Conservation (phyloP, 1,284 basidiomycete genomes). For the Ceratobasidium sp. region DNA sequence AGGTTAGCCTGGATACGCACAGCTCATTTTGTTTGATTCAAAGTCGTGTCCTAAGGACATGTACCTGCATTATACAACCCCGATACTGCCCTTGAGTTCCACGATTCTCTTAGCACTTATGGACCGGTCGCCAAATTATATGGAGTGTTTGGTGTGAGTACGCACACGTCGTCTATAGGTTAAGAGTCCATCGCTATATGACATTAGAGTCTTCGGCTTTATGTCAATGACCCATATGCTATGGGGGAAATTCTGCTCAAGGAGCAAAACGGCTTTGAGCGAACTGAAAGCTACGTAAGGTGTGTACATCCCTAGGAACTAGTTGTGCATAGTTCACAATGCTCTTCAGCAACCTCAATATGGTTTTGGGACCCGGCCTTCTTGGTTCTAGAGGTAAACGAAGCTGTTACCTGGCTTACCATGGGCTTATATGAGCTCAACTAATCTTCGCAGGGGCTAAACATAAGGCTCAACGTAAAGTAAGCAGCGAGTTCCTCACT, state of each 20-base stretch:
- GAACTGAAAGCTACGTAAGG: conserved; percentile 34
- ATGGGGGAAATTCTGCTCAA: conserved; percentile 25
- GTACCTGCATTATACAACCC: conserved; percentile 27
- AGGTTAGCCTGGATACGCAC: neutral
- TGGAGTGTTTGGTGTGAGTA: conserved; percentile 31
- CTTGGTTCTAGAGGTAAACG: conserved; percentile 21
- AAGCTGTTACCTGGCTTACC: neutral
- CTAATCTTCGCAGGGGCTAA: neutral
- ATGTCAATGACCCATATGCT: conserved; percentile 24
- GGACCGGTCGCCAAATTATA: conserved; percentile 34
- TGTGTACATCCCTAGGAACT: neutral
- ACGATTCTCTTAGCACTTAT: conserved; percentile 23
- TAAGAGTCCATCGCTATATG: neutral
- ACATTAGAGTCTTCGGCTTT: conserved; percentile 21
- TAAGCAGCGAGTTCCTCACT: neutral
- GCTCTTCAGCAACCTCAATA: conserved; percentile 10
- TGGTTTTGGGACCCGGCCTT: conserved; percentile 32
- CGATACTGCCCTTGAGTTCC: conserved; percentile 16
- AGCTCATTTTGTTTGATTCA: neutral
- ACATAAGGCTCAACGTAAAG: conserved; percentile 34
- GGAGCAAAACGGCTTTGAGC: conserved; percentile 18
- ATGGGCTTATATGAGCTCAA: neutral
- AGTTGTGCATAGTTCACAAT: neutral
- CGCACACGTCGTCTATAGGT: no score
- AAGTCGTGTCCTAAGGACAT: conserved; percentile 4